Conservation (phyloP, 495 filamentous ascomycete genomes). For the Cairneyella variabilis region DNA sequence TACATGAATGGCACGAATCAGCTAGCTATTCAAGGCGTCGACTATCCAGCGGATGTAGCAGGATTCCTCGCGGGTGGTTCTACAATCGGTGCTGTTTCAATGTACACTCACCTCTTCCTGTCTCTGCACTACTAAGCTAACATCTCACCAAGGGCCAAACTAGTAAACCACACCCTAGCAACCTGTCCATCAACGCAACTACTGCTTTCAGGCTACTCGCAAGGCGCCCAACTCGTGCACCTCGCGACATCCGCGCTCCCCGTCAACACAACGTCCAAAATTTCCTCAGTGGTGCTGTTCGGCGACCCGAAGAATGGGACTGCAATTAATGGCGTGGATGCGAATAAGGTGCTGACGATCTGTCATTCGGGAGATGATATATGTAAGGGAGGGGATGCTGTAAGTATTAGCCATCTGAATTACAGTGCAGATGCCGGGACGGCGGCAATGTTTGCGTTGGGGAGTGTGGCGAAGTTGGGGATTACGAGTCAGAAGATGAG, state of each 20-base stretch:
- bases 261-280: constrained; percentile 38
- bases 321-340: constrained; percentile 44
- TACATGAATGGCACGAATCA: constrained; percentile 26
- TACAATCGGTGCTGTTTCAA: neutral
- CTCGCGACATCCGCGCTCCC: constrained; percentile 40
- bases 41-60: constrained; percentile 37
- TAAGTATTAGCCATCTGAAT: constrained; percentile 12
- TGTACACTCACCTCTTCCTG: neutral
- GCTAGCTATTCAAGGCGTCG: constrained; percentile 52
- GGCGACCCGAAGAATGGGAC: constrained; percentile 52
- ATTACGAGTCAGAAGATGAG: constrained; percentile 19
- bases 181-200: constrained; percentile 15
- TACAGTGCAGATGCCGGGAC: constrained; percentile 15
- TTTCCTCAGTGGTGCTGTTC: constrained; percentile 52
- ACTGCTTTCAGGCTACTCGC: constrained; percentile 34
- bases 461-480: constrained; percentile 16
- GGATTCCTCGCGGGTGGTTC: constrained; percentile 42
- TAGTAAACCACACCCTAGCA: constrained; percentile 25
- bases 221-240: constrained; percentile 54
- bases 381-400: constrained; percentile 35
- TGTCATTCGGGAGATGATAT: constrained; percentile 51
- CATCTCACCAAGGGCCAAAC: constrained; percentile 2
- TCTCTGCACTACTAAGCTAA: neutral
- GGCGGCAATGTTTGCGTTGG: constrained; percentile 19
- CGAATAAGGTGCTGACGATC: constrained; percentile 44